Base-by-base conservation (phyloP, 768 basidiomycete species). In the Russula vinacea region DNA sequence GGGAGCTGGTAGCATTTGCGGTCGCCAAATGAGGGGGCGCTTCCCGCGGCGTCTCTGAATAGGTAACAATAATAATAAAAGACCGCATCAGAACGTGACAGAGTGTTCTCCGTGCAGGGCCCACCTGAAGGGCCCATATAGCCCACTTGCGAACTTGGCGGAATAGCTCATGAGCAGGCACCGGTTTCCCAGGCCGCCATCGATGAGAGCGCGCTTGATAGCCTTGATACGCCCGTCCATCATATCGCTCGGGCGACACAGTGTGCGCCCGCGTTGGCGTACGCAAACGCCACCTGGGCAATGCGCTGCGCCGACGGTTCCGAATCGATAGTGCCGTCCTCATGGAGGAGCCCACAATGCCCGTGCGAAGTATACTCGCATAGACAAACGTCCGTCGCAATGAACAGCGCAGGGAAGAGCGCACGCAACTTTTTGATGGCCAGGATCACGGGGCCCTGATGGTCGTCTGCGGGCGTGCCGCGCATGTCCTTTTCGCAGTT, bases 301-400 rank as follows among this genome's bases (percentile, higher is more conserved):
- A 99, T 89, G 65, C 97, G 88, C n/a, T 80, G 78, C 14, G 92
- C 91, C 24, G 92, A 95, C 19, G 86, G 86, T 11, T 77, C 79
- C 40, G 86, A 86, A 74, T 91, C 79, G 74, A 98, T 91, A 3
- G 87, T 87, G 14, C 88, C 87, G 69, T 94, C 90, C 2, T 71
- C 50, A 68, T 90, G 75, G 44, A 95, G 81, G 51, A 89, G 72
- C 29, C 97, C 97, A 71, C 97, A 99, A 76, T 99, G 97, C 0
- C 97, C 97, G 70, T 98, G 96, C 55, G 92, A 91, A 10, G 97
- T 98, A 80, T 99, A 98, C 77, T 98, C 96, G 80, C 97, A 99
- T n/a, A 99, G 85, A 74, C 97, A 99, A 22, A 98, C 97, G 71
- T 99, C 97, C 71, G 86, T 85, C 0, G 94, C 91, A 71, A 99